These are phyloP conservation scores for Dentipellis sp. DNA, from an alignment of 768 basidiomycete genomes.

Conservation along the genomic window DNA sequence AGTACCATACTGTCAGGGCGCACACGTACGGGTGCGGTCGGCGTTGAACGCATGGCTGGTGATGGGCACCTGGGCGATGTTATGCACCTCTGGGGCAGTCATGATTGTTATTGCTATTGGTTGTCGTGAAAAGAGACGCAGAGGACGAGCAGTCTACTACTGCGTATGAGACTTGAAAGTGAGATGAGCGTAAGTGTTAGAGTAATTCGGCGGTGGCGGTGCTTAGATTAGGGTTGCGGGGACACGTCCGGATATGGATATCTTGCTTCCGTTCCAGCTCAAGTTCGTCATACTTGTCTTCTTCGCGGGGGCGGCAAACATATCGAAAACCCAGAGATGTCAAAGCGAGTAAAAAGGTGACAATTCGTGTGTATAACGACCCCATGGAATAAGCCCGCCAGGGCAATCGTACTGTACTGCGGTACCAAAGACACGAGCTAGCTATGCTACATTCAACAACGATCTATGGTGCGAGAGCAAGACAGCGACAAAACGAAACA, in stretches of 20 bases:
- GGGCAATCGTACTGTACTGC: no score
- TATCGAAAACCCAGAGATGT: no score
- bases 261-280: no score
- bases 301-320: no score
- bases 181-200: neutral
- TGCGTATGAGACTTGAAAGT: slow-evolving; percentile 22
- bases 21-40: slow-evolving; percentile 69
- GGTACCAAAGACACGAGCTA: no score
- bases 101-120: slow-evolving; percentile 28
- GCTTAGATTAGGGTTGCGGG: neutral
- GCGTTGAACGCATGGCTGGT: slow-evolving; percentile 89
- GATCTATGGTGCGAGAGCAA: neutral
- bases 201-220: neutral
- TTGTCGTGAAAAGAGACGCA: slow-evolving; percentile 14
- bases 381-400: no score
- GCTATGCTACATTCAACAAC: no score
- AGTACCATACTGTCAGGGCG: slow-evolving; percentile 2
- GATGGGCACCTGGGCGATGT: slow-evolving; percentile 74
- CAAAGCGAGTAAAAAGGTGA: no score
- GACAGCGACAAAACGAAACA: neutral
- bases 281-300: no score
- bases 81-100: slow-evolving; percentile 71
- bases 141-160: slow-evolving; percentile 91
- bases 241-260: neutral
- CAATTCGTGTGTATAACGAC: no score